Evolutionary conservation across 2,329 filamentous ascomycete species (phyloP).

Genomic region (Fusarium scirpi): DNA sequence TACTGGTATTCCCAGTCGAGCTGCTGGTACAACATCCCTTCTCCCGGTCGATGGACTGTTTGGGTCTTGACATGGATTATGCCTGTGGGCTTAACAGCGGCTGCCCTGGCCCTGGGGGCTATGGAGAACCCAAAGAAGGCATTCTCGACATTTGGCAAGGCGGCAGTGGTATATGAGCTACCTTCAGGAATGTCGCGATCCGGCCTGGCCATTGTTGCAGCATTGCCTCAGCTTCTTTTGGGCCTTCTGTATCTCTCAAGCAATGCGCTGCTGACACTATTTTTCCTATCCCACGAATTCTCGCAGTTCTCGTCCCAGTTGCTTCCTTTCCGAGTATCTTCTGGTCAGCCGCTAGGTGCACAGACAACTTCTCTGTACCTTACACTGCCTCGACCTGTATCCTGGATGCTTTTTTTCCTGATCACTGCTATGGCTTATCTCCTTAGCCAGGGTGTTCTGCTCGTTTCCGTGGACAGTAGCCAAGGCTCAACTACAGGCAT

Average conservation of each 20-base stretch:
- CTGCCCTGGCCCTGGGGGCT: constrained; percentile 55
- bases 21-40: constrained; percentile 61
- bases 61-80: constrained; percentile 55
- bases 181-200: constrained; percentile 44
- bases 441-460: constrained; percentile 59
- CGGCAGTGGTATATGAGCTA: constrained; percentile 52
- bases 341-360: constrained; percentile 55
- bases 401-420: constrained; percentile 58
- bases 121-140: constrained; percentile 44
- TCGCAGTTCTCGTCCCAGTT: constrained; percentile 55
- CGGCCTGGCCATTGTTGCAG: constrained; percentile 55
- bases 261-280: constrained; percentile 61
- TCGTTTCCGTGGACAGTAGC: constrained; percentile 49
- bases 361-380: constrained; percentile 63
- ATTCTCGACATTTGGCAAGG: constrained; percentile 55
- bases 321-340: constrained; percentile 60
- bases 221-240: constrained; percentile 63
- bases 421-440: constrained; percentile 60
- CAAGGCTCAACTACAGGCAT: constrained; percentile 48
- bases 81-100: constrained; percentile 54
- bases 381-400: constrained; percentile 61
- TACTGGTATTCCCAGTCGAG: constrained; percentile 57
- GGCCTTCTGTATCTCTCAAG: constrained; percentile 60
- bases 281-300: constrained; percentile 64
- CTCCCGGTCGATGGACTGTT: constrained; percentile 57